Conservation (phyloP, 768 basidiomycete species). For the Zangia roseola region DNA sequence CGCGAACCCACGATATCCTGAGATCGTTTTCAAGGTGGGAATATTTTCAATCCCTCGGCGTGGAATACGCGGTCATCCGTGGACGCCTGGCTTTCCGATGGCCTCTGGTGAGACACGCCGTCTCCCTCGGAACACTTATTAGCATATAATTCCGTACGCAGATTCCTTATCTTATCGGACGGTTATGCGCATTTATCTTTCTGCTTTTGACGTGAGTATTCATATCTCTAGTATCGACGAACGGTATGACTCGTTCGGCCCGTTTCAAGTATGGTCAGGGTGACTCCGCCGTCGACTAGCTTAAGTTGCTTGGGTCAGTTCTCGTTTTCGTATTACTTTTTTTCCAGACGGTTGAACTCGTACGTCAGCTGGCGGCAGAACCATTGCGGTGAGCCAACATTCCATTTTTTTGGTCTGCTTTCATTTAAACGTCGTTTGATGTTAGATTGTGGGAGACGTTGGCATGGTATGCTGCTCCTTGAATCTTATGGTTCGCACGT, state of each 20-base stretch:
- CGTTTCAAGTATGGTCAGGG: constrained; percentile 7
- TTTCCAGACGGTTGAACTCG: not conserved
- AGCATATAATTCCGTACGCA: not conserved
- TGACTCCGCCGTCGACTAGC: not conserved
- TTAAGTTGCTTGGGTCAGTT: constrained; percentile 21
- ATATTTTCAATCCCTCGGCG: constrained; percentile 16
- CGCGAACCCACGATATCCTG: not conserved
- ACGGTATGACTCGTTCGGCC: not conserved
- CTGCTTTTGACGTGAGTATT: constrained; percentile 19
- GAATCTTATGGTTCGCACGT: constrained; percentile 31
- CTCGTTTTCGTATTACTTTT: not conserved
- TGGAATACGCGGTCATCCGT: constrained; percentile 26
- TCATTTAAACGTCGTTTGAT: not conserved
- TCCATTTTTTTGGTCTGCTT: not conserved
- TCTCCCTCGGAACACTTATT: not conserved
- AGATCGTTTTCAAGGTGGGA: constrained; percentile 21
- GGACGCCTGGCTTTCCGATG: constrained; percentile 24
- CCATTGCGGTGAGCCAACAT: constrained; percentile 14
- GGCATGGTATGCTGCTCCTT: constrained; percentile 5
- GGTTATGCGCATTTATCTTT: constrained; percentile 12
- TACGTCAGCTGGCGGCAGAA: constrained; percentile 3
- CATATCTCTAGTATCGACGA: not conserved
- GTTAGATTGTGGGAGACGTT: constrained; percentile 7
- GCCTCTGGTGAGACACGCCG: constrained; percentile 19
- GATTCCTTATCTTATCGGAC: constrained; percentile 28